Evolutionary conservation across 495 filamentous ascomycete genomes (phyloP), one percentile per base, ranked within the genome.

Genomic region (Aspergillus kassunensis): DNA sequence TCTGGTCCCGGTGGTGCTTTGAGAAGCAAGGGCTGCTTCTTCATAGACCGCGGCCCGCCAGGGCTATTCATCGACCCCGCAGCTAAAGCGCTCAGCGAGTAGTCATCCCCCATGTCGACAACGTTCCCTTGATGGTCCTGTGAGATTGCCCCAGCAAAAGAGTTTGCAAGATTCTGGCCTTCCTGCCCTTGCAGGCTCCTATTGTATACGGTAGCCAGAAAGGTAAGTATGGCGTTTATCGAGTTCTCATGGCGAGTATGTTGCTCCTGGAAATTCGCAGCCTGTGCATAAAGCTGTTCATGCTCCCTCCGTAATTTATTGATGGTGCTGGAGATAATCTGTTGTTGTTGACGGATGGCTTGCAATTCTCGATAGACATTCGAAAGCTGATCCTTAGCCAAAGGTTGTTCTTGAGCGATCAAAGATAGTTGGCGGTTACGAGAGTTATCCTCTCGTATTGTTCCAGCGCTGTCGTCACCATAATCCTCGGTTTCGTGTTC

Each of bases 231-330:
- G 20, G 95, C 93, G 59, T 96, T 97, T 64, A 98, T 98, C 9
- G 91, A 96, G 60, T 90, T 96, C 65, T 98, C 95, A 61, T 98
- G 93, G 25, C 95, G 86, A 44, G 91, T 90, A 61, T 98, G 93
- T 63, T 93, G 81, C 27, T 83, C 86, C 64, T 96, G 91, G 67
- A 97, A 97, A 48, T 88, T 86, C 36, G 86, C 77, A 0, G 92
- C 90, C 66, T 97, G 93, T 31, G 90, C 85, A 58, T 90, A 95
- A 9, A 97, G 81, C 51, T 92, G 84, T 51, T 88, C 83, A 67
- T 97, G 91, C 56, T 97, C 90, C 58, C 87, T 80, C 18, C 86
- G 81, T 30, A 97, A 72, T 54, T 87, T 85, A 34, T 72, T 77
- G 43, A 98, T 89, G 39, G 90, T 85, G 41, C 72, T 82, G 12